Percentiles rank a stretch among this genome's conserved stretches.
These are phyloP conservation scores for Aspergillus nanangensis DNA, from an alignment of 495 filamentous ascomycete genomes.

Conservation along the genomic window DNA sequence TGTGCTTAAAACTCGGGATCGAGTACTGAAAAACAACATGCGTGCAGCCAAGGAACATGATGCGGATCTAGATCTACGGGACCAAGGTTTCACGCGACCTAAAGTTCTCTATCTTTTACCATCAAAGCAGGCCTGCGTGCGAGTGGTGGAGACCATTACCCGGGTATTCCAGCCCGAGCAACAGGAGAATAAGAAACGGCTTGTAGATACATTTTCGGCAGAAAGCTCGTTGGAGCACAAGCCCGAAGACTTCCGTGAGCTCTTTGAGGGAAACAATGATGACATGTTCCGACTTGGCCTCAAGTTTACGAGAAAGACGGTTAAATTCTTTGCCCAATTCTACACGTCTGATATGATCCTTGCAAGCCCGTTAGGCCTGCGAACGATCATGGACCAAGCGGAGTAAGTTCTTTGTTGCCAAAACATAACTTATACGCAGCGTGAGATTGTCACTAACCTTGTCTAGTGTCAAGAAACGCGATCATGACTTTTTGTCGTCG, in stretches of 20 bases:
- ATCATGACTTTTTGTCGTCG: constrained; percentile 88
- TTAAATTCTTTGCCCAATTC: constrained; percentile 93
- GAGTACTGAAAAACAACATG: constrained; percentile 86
- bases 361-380: constrained; percentile 80
- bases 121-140: constrained; percentile 77
- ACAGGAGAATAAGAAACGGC: constrained; percentile 92
- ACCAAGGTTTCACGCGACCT: constrained; percentile 94
- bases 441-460: constrained; percentile 7
- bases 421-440: no score
- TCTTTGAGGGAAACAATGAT: constrained; percentile 92
- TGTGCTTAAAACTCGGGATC: constrained; percentile 87
- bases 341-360: constrained; percentile 95
- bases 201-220: constrained; percentile 71
- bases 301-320: constrained; percentile 91
- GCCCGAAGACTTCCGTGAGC: constrained; percentile 80
- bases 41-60: constrained; percentile 58
- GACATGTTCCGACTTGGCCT: constrained; percentile 92
- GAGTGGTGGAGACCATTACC: constrained; percentile 69
- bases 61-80: constrained; percentile 72
- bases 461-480: constrained; percentile 62
- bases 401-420: no score
- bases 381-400: constrained; percentile 80
- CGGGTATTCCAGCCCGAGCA: constrained; percentile 75
- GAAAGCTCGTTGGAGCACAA: constrained; percentile 65
- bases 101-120: constrained; percentile 88